Evolutionary conservation across 495 filamentous ascomycete genomes (phyloP), one percentile per base, ranked within the genome.

Genomic region (Trichocladium antarcticum): DNA sequence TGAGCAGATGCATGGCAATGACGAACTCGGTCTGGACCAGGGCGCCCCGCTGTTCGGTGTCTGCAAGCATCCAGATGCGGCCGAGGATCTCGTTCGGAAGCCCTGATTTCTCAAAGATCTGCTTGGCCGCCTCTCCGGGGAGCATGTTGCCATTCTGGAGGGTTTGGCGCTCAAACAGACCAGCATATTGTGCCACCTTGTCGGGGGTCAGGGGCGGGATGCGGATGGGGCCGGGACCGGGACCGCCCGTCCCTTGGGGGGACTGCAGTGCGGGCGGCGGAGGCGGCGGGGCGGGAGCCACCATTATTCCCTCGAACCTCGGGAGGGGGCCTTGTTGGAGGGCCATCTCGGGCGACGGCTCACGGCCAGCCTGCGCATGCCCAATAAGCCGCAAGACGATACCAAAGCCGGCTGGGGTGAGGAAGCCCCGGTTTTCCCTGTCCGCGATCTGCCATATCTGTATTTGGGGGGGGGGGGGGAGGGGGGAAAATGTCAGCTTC

Each of bases 361-460:
- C 76, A 58, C 82, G 79, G 49, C 85, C 84, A 60, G 82, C 84
- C 71, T 98, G 92, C 37, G 88, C 90, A 68, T 95, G 89, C 49
- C 88, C 92, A 61, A 98, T 97, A 68, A 98, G 79, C 55, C 92
- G 76, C 60, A 98, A 68, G 17, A 90, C 92, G 59, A 95, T 74
- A 24, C 87, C 84, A 66, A 98, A 98, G 57, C 89, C 93, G 39
- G 86, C 75, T 3, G 85, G 87, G 34, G 87, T 95, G 60, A 98
- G 74, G 43, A 96, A 81, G 50, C 93, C 92, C 51, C 89, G 79
- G 68, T 97, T 98, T 68, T 96, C 90, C 55, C 78, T 87, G 68
- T 98, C 92, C 47, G 92, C 93, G 61, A 98, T 89, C 68, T 95
- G 89, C 92, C 92, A 98, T 77, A 97, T 96, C 87, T 93, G 68